Base-by-base conservation (phyloP, 768 basidiomycete genomes). In the Mycena amicta region DNA sequence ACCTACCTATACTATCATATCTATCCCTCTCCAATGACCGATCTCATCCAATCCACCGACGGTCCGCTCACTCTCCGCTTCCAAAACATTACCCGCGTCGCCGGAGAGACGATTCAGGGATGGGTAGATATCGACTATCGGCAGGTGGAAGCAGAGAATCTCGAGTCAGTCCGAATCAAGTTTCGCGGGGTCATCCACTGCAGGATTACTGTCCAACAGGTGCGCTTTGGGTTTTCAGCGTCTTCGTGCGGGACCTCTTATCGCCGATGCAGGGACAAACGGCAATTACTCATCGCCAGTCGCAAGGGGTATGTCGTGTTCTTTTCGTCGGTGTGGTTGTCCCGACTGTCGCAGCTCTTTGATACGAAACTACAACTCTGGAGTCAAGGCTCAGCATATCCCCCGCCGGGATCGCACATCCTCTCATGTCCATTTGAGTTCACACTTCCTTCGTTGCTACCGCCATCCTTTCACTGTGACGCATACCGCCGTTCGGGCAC, bases 41-140 rank as follows among this genome's bases (percentile, higher is more conserved):
- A 8, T n/a, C 12, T 23, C 22, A 45, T 45, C 15, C 8, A 45
- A 45, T 50, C 28, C 49, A 50, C 49, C 23, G 49, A 50, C 37
- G 29, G 43, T 5, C 33, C 57, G 18, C 31, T 59, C n/a, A 52
- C 40, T 6, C 54, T 60, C 5, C 50, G 56, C 23, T 56, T 60
- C 12, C 50, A 46, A 26, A 43, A 60, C 27, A 20, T 55, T 15
- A 31, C 51, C 5, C 53, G 59, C 27, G 43, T 60, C 23, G 59
- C 59, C 11, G 59, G 59, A 1, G 59, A 60, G 46, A 60, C 43
- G 18, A 39, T 60, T 25, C 16, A 37, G 5, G 59, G 59, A 5
- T 1, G 18, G 25, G 55, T 60, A 41, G 55, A 60, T 28, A n/a
- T 60, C 40, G 52, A 60, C 28, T 31, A 55, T 1, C 50, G 41